A percentile compares a stretch with the other conserved stretches of the same genome.
Conservation (phyloP, 257 asterid species). For the Avicennia marina region DNA sequence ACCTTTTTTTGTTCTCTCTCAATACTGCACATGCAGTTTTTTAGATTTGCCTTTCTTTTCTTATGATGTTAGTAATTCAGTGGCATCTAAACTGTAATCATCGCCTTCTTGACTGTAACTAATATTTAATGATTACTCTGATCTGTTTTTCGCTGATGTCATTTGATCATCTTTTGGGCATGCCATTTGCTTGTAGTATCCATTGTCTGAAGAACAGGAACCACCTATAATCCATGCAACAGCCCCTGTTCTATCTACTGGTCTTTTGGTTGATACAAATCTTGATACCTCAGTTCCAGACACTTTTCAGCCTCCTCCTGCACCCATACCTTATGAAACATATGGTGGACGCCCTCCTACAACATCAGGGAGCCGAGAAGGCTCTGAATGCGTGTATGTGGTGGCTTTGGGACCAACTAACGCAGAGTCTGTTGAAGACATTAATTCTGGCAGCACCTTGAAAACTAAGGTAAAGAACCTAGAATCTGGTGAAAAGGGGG, state of each 20-base stretch:
- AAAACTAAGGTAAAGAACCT: constrained; percentile 41
- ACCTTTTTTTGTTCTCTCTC: no score
- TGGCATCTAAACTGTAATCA: no score
- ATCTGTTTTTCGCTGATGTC: neutral
- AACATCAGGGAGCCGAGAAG: constrained; percentile 33
- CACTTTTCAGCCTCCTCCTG: constrained; percentile 77
- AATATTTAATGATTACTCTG: neutral
- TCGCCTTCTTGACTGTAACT: neutral
- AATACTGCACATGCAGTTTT: no score
- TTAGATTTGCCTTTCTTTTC: no score
- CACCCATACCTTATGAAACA: constrained; percentile 72
- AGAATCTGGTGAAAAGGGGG: constrained; percentile 44
- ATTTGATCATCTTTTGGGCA: constrained; percentile 11
- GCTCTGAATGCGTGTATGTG: constrained; percentile 35
- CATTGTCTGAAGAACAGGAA: constrained; percentile 55
- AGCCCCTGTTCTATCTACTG: constrained; percentile 49
- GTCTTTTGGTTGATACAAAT: constrained; percentile 83
- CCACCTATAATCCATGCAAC: constrained; percentile 50
- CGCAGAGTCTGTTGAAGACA: constrained; percentile 31
- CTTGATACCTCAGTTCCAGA: constrained; percentile 78
- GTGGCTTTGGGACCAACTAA: constrained; percentile 30
- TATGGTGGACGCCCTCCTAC: constrained; percentile 38
- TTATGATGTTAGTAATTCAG: no score
- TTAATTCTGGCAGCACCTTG: constrained; percentile 35
- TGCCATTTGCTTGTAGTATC: constrained; percentile 46